Evolutionary conservation across 768 basidiomycete genomes (phyloP), one percentile per base, ranked within the genome.

Genomic region (Mycena polygramma): DNA sequence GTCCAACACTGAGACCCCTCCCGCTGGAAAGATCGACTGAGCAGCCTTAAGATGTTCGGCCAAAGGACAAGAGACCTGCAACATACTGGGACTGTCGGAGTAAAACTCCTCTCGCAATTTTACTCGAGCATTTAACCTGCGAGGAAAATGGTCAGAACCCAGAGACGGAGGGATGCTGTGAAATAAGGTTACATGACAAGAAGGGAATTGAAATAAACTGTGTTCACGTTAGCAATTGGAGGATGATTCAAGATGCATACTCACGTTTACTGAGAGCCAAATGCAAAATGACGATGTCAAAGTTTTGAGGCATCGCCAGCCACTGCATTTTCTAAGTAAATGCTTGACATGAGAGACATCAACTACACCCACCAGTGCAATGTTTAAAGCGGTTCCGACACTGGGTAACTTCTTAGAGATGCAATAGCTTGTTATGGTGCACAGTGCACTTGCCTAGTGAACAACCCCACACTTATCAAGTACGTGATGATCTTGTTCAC

Each of bases 401-500:
- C n/a, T n/a, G n/a, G 35, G 46, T 61, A 41, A 49, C 7, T 7
- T 7, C 39, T 39, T 13, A 39, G 39, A 13, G 13, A 13, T 39
- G 39, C 13, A 13, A 39, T 39, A 39, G n/a, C n/a, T 39, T 39
- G 13, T 7, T 7, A 13, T 39, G 45, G n/a, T n/a, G n/a, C n/a
- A n/a, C n/a, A n/a, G 11, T 43, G 15, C 11, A 62, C 60, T n/a
- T 62, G 10, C n/a, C n/a, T n/a, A n/a, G 60, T 62, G 7, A 62
- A 51, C 7, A 51, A 39, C 20, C 48, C 60, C 14, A 62, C 60
- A 37, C 60, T 62, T 8, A 62, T 62, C 7, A 36, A n/a, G 20
- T 62, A 51, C 15, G 48, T 20, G 35, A 62, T 24, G n/a, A 62
- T 62, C n/a, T 37, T 62, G 36, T 62, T 62, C 17, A 62, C 60